Evolutionary conservation across 2,329 filamentous ascomycete species (phyloP).

Genomic region (Venturia asperata): DNA sequence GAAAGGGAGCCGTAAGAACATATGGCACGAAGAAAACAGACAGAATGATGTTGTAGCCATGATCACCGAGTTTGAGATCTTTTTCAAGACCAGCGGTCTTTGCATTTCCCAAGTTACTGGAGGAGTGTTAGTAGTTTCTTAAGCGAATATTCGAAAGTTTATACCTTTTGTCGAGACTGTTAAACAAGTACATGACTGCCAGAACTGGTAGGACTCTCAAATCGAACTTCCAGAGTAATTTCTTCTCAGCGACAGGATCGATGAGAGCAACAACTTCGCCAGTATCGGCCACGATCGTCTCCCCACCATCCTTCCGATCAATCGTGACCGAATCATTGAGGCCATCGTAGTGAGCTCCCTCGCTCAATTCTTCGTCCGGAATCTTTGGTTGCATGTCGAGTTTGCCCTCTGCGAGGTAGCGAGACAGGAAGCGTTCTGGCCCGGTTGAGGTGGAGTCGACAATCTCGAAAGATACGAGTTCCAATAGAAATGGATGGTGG

Average conservation of each 20-base stretch:
- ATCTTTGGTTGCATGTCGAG: background rate
- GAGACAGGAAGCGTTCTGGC: background rate
- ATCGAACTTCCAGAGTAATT: slow-evolving; percentile 50
- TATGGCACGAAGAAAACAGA: slow-evolving; percentile 71
- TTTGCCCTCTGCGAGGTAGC: background rate
- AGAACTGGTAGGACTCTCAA: slow-evolving; percentile 50
- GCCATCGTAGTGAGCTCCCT: background rate
- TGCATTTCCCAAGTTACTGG: slow-evolving; percentile 35
- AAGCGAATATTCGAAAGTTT: background rate
- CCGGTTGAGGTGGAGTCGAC: slow-evolving; percentile 3
- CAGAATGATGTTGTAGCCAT: slow-evolving; percentile 63
- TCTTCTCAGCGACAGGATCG: slow-evolving; percentile 25
- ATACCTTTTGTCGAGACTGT: slow-evolving; percentile 25
- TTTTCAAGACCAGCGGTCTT: slow-evolving; percentile 41
- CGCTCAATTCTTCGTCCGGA: slow-evolving; percentile 8
- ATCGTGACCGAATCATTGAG: background rate
- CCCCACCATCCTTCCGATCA: slow-evolving; percentile 1
- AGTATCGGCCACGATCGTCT: slow-evolving; percentile 10
- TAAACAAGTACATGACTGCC: slow-evolving; percentile 55
- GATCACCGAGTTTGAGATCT: slow-evolving; percentile 48
- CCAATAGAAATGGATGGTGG: background rate
- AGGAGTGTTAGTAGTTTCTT: background rate
- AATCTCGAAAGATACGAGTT: background rate
- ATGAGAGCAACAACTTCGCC: slow-evolving; percentile 16
- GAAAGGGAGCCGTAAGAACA: slow-evolving; percentile 59